These are phyloP conservation scores for Prunus padus DNA, from an alignment of 306 rosid genomes.

Conservation along the genomic window DNA sequence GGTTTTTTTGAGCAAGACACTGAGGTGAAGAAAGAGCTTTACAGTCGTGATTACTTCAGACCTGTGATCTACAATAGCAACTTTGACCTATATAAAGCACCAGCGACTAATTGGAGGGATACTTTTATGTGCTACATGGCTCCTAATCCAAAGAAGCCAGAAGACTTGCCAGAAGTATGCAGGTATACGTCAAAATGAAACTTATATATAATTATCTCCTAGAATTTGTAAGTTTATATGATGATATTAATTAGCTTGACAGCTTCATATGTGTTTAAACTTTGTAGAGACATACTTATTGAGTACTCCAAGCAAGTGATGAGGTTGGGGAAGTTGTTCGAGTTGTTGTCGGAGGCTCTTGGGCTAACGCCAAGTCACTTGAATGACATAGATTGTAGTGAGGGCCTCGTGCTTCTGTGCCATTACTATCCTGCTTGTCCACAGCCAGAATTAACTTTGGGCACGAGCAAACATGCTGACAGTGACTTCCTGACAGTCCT, in stretches of 20 bases:
- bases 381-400: constrained; percentile 13
- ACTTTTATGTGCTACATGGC: constrained; percentile 15
- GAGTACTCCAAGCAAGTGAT: constrained; percentile 10
- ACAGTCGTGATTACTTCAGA: constrained; percentile 19
- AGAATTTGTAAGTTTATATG: not conserved
- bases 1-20: constrained; percentile 41
- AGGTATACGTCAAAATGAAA: not conserved
- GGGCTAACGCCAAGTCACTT: constrained; percentile 13
- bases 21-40: constrained; percentile 31
- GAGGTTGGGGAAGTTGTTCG: constrained; percentile 36
- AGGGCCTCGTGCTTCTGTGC: constrained; percentile 12
- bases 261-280: not conserved
- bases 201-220: not conserved
- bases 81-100: constrained; percentile 24
- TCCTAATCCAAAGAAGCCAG: not conserved
- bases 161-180: constrained; percentile 16
- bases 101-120: constrained; percentile 24
- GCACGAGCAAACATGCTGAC: constrained; percentile 32
- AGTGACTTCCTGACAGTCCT: constrained; percentile 41
- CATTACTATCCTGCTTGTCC: constrained; percentile 32
- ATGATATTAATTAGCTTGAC: not conserved
- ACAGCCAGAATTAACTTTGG: constrained; percentile 24
- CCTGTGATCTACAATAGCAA: constrained; percentile 29
- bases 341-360: constrained; percentile 21
- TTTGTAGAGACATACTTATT: not conserved